phyloP scores from a whole-genome alignment of 768 basidiomycete species.

The Xerocomellus intermedius region DNA sequence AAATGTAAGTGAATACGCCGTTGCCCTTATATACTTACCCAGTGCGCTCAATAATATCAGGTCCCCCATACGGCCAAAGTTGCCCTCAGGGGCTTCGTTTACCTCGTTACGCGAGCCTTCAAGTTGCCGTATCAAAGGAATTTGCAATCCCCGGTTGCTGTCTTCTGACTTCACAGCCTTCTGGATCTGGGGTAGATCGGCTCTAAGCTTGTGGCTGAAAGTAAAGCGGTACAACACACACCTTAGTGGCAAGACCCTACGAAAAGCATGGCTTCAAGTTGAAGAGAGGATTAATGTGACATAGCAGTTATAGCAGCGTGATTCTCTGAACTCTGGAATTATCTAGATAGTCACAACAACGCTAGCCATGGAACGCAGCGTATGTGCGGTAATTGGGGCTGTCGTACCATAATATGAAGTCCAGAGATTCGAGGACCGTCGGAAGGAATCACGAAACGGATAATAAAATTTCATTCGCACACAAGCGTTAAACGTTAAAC shows the following conservation, averaged over 20 bases:
- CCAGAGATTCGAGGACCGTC: too few relatives aligned
- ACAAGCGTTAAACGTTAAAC: neutral
- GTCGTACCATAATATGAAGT: too few relatives aligned
- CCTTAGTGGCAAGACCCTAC: neutral
- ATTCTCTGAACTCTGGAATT: too few relatives aligned
- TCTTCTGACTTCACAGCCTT: neutral
- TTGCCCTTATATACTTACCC: slow-evolving; percentile 3
- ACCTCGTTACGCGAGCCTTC: too few relatives aligned
- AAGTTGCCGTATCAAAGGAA: too few relatives aligned
- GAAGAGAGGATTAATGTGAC: neutral
- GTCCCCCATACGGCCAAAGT: too few relatives aligned
- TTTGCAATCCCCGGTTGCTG: too few relatives aligned
- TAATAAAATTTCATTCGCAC: neutral
- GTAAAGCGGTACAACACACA: neutral
- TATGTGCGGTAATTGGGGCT: neutral
- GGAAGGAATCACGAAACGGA: neutral
- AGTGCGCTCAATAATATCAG: neutral
- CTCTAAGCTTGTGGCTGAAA: neutral
- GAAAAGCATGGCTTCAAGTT: too few relatives aligned
- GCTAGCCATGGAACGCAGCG: neutral
- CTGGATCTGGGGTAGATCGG: neutral
- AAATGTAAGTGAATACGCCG: neutral
- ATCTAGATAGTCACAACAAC: neutral
- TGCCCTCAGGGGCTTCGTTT: too few relatives aligned
- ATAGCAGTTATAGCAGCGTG: neutral